Evolutionary conservation across 192 early-diverging fungal species (phyloP).

Genomic region (Backusella psychrophila): DNA sequence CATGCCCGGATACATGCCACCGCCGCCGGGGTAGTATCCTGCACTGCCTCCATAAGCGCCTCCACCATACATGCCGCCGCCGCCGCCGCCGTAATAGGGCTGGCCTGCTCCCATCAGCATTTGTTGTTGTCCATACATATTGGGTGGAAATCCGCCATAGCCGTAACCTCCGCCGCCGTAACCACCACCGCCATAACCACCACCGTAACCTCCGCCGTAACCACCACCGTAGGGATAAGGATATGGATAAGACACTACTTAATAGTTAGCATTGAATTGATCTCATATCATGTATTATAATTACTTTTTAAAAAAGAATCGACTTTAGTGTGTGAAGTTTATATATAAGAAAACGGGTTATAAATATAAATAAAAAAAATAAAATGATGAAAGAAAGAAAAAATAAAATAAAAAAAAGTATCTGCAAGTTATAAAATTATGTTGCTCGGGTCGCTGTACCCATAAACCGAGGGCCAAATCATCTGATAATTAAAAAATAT

Average conservation of each 20-base stretch:
- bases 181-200: too few relatives aligned
- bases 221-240: background rate
- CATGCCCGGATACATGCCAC: background rate
- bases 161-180: background rate
- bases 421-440: background rate
- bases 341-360: background rate
- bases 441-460: background rate
- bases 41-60: background rate
- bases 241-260: slow-evolving; percentile 5
- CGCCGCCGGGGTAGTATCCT: slow-evolving; percentile 1
- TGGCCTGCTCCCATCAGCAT: background rate
- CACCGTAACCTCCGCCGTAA: background rate
- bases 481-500: background rate
- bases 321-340: background rate
- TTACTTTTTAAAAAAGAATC: background rate
- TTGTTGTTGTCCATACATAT: slow-evolving; percentile 9
- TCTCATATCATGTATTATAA: background rate
- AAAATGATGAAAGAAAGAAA: background rate
- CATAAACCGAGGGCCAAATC: background rate
- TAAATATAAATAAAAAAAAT: background rate
- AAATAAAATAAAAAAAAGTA: background rate
- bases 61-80: background rate
- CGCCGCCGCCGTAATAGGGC: background rate
- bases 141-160: background rate
- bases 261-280: background rate